Base-by-base conservation (phyloP, 768 basidiomycete species). In the Russula virescens region DNA sequence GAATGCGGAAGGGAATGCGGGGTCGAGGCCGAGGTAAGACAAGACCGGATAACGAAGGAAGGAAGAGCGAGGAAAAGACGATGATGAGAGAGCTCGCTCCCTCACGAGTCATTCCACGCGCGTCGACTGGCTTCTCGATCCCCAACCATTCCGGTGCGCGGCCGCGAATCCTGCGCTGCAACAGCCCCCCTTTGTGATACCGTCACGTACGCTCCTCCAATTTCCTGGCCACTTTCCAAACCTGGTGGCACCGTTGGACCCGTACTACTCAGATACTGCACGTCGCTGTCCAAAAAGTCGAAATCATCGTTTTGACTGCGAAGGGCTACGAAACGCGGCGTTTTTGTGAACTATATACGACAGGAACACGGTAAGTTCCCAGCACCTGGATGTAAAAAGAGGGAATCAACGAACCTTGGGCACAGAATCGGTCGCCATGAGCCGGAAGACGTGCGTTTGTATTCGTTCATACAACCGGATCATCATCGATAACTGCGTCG, bases 341-440 rank as follows among this genome's bases (percentile, higher is more conserved):
- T 91, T 74, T 93, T 93, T 76, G 92, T 90, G 77, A 94, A 94
- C 92, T 94, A 38, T 0, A 16, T 18, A 38, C 11, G 45, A 47
- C 8, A 38, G 6, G 2, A 62, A 53, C 16, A 59, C 10, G 45
- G 42, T 6, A 23, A 58, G 63, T n/a, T 19, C 25, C 19, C 19
- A 23, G 31, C 16, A n/a, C n/a, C 19, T 16, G 43, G 6, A 23
- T 18, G 19, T 55, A 26, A 45, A n/a, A 43, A 63, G 62, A 51
- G 62, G 51, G 18, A 64, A 65, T 65, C 45, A 60, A 42, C 8
- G 19, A 43, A 91, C 91, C 82, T 96, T 96, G 16, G 97, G 97
- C n/a, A 99, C 89, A 8, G 96, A 98, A 74, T 99, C 97, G 60
- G 95, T 96, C 19, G 97, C 94, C 91, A 99, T 96, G 69, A 99